Evolutionary conservation across 2,329 filamentous ascomycete genomes (phyloP), one percentile per base, ranked within the genome.

Genomic region (Trichoderma citrinoviride): DNA sequence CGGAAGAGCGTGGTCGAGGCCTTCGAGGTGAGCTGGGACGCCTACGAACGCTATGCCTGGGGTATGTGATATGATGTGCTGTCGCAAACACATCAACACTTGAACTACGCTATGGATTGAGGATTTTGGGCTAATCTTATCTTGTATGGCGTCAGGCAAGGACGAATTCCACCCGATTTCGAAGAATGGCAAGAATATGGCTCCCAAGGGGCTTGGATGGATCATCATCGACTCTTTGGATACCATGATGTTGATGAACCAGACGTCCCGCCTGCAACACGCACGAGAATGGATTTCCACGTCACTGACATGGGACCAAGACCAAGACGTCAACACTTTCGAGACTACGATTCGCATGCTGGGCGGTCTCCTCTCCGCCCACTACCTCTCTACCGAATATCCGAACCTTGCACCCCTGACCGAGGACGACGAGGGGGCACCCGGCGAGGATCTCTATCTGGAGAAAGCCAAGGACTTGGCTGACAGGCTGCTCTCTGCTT

Each of bases 311-410:
- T 98, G 96, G 79, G 89, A 97, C 66, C 92, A 97, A 76, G 85
- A 97, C 72, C 93, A 97, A 75, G 92, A 97, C 75, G 94, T 99
- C 64, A 98, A 93, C 76, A 97, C 93, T 0, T 99, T 98, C 71
- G 95, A 99, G 80, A 98, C 94, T 7, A 98, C 94, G 0, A 98
- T 98, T 71, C 90, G 95, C 60, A 98, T 98, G 93, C 82, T 99
- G 56, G 95, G 95, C 17, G 95, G 95, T 12, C 82, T 99, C 47
- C 82, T 99, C 40, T 93, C 93, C 1, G 95, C 95, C 10, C 93
- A 99, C 76, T 98, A 98, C 77, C 83, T 99, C n/a, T 94, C 93
- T 23, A 95, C 87, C 25, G 85, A 86, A 62, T 94, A 89, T 70
- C 92, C 93, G 0, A 78, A 90, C n/a, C 82, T 97, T 69, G 93